A percentile compares a stretch with the other conserved stretches of the same genome.
These are phyloP conservation scores for Tolypocladium tropicale DNA, from an alignment of 2,329 filamentous ascomycete genomes.

Conservation along the genomic window DNA sequence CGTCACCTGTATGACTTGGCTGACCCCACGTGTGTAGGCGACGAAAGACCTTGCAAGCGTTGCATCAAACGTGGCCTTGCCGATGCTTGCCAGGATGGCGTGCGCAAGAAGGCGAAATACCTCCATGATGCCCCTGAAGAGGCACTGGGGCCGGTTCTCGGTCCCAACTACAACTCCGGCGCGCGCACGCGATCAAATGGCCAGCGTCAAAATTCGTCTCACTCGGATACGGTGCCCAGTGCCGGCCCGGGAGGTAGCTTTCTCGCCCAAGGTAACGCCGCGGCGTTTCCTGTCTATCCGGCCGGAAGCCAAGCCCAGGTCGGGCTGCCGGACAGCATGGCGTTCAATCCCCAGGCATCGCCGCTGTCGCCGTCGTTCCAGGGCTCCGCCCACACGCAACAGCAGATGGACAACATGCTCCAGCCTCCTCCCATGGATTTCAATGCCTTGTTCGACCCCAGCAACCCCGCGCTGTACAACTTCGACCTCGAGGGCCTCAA, in stretches of 20 bases:
- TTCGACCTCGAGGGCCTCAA: constrained; percentile 83
- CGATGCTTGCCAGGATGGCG: constrained; percentile 88
- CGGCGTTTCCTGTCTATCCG: constrained; percentile 42
- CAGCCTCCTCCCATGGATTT: constrained; percentile 41
- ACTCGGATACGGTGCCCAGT: constrained; percentile 30
- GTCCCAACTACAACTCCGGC: constrained; percentile 56
- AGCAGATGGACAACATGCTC: constrained; percentile 38
- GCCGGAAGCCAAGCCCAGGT: constrained; percentile 32
- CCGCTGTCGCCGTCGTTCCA: constrained; percentile 68
- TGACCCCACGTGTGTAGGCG: constrained; percentile 48
- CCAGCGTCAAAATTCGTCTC: constrained; percentile 36
- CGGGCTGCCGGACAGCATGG: constrained; percentile 35
- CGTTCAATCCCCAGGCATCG: constrained; percentile 58
- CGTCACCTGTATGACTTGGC: constrained; percentile 2
- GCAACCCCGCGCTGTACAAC: constrained; percentile 87
- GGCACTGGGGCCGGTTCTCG: constrained; percentile 76
- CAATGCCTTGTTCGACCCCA: constrained; percentile 70
- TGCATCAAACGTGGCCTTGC: constrained; percentile 91
- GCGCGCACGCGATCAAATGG: constrained; percentile 34
- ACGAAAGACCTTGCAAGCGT: constrained; percentile 86
- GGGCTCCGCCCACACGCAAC: constrained; percentile 36
- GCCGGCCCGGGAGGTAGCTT: constrained; percentile 32
- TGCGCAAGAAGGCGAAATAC: constrained; percentile 98
- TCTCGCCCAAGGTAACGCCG: constrained; percentile 35
- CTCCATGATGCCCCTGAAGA: constrained; percentile 91